A percentile compares a stretch with the other conserved stretches of the same genome.
These are phyloP conservation scores for Holtermanniella nyarrowii DNA, from an alignment of 768 basidiomycete genomes.

Conservation along the genomic window DNA sequence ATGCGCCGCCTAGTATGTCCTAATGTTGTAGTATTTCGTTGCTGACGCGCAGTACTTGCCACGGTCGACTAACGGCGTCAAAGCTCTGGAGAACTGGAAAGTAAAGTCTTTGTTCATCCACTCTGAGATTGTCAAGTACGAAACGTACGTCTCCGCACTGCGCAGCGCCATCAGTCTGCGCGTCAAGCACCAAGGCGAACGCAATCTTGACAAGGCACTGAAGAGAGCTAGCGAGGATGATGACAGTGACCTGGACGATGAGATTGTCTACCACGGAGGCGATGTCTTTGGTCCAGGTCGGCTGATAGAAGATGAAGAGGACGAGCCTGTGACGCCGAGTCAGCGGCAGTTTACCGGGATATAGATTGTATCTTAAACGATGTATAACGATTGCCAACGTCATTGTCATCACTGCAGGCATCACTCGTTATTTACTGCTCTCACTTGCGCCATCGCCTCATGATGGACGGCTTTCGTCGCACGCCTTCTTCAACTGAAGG, in stretches of 20 bases:
- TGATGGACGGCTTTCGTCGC: background rate
- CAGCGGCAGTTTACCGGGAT: background rate
- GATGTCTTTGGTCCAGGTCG: background rate
- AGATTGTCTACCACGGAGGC: no score
- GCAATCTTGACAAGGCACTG: conserved; percentile 57
- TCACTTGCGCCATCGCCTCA: background rate
- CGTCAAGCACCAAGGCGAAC: conserved; percentile 82
- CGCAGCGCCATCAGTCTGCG: conserved; percentile 71
- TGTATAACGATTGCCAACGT: background rate
- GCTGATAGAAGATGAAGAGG: background rate
- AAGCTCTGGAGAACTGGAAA: conserved; percentile 83
- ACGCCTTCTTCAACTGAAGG: background rate
- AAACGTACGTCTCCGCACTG: conserved; percentile 85
- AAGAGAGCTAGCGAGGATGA: conserved; percentile 9
- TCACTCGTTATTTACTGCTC: background rate
- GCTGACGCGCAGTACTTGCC: conserved; percentile 58
- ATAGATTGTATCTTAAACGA: background rate
- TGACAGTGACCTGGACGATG: conserved; percentile 1
- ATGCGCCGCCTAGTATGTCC: conserved; percentile 64
- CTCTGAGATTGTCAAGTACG: conserved; percentile 89
- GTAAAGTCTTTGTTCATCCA: conserved; percentile 79
- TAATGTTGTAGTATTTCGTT: background rate
- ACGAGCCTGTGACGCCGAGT: background rate
- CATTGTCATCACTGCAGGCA: background rate
- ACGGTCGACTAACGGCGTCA: conserved; percentile 60